Evolutionary conservation across 257 asterid species (phyloP), one percentile per base, ranked within the genome.

Genomic region (Nicotiana undulata): DNA sequence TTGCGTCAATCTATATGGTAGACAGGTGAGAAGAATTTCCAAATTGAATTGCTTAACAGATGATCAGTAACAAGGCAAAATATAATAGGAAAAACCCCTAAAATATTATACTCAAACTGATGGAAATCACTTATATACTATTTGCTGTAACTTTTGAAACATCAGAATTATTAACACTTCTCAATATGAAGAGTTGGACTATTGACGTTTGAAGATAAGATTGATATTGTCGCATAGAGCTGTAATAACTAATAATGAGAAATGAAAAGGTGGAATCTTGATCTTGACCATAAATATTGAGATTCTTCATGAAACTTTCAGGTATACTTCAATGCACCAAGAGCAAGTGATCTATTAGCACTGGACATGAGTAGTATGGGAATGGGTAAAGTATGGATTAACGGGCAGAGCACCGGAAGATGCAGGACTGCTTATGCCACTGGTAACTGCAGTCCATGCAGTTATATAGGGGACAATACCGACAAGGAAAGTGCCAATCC

Each of bases 291-390:
- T 72, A 59, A 13, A 15, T 72, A 24, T 20, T 72, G 78, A 72
- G 22, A 72, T 49, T 72, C 24, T 46, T 72, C 40, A 13, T 72
- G 78, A 72, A 49, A 72, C 24, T 46, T 72, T 24, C 89, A 95
- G 99, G 89, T 94, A 18, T 89, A 93, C 83, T 91, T 95, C n/a
- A n/a, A n/a, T n/a, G n/a, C n/a, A n/a, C n/a, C n/a, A n/a, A n/a
- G n/a, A n/a, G n/a, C n/a, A n/a, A n/a, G n/a, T n/a, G n/a, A n/a
- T n/a, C 98, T 97, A 0, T 79, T 93, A 82, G 98, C 97, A 66
- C 82, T 95, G 89, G 98, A 95, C 86, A 70, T 95, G 5, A n/a
- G 88, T 16, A 89, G 97, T 84, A 95, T 95, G 99, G 97, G 97
- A 63, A 95, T 93, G 64, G 97, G 99, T 28, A 95, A 93, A 84